Conservation (phyloP, 108 stramenopile species). For the Nannochloropsis salina region DNA sequence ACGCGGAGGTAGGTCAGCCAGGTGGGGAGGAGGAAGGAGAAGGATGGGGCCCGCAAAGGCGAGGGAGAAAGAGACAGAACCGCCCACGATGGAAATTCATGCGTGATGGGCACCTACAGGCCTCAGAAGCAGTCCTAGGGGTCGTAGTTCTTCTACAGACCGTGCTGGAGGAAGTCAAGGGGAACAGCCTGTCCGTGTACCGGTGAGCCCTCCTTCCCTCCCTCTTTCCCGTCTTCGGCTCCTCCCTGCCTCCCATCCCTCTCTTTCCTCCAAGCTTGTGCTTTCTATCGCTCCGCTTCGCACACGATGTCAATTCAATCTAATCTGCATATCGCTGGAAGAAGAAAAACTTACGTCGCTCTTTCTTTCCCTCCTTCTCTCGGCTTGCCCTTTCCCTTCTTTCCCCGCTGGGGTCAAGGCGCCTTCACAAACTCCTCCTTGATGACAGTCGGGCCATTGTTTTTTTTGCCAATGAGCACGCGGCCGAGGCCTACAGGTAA, state of each 20-base stretch:
- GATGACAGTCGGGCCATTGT: conserved; percentile 53
- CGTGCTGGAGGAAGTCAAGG: conserved; percentile 38
- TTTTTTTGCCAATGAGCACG: conserved; percentile 60
- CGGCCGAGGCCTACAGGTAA: conserved; percentile 35
- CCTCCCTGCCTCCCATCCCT: background rate
- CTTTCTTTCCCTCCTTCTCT: background rate
- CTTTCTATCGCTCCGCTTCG: no score
- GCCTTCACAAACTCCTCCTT: conserved; percentile 48
- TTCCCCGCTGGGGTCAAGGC: conserved; percentile 20
- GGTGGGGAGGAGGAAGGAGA: background rate
- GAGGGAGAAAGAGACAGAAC: conserved; percentile 19
- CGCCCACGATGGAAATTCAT: background rate
- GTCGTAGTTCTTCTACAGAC: conserved; percentile 36
- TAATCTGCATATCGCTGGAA: background rate
- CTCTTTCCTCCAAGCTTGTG: background rate
- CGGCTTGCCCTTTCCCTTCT: background rate
- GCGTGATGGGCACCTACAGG: background rate
- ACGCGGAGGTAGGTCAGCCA: conserved; percentile 36
- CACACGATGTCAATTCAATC: background rate
- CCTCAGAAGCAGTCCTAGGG: background rate
- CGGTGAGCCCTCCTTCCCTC: background rate
- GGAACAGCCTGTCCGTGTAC: background rate
- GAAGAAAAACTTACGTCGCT: background rate
- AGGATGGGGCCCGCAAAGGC: conserved; percentile 38
- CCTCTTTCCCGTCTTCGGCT: background rate